These are phyloP conservation scores for Sphenostylis stenocarpa DNA, from an alignment of 306 rosid genomes.

Conservation along the genomic window DNA sequence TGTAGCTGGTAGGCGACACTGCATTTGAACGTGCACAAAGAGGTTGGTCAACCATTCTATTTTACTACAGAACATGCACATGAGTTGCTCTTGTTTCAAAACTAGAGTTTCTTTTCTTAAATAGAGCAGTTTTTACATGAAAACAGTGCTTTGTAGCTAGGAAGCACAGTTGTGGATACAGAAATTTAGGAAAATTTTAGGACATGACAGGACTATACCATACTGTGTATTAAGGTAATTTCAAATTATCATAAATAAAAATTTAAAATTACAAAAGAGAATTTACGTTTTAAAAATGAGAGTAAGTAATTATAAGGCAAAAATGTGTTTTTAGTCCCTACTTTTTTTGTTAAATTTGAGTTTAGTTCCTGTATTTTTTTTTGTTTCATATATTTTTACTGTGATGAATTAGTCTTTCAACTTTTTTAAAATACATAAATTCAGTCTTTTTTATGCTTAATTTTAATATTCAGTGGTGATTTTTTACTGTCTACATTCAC, in stretches of 20 bases:
- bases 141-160: background rate
- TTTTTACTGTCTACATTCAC: too few relatives aligned
- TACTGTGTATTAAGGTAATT: background rate
- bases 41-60: background rate
- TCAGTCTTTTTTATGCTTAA: too few relatives aligned
- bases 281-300: background rate
- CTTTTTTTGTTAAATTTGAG: too few relatives aligned
- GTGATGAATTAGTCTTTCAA: too few relatives aligned
- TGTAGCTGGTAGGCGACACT: slow-evolving; percentile 82
- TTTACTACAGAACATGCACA: background rate
- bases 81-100: background rate
- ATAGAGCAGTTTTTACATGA: background rate
- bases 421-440: too few relatives aligned
- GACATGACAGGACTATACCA: background rate
- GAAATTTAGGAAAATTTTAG: background rate
- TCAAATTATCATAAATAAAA: background rate
- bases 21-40: slow-evolving; percentile 36
- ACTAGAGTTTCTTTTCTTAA: background rate
- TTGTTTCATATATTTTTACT: too few relatives aligned
- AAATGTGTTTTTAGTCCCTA: too few relatives aligned
- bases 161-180: background rate
- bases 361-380: too few relatives aligned
- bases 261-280: background rate
- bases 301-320: background rate
- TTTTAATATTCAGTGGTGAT: too few relatives aligned